Conservation (phyloP, 2,329 filamentous ascomycete genomes). For the Epichloe sibirici region DNA sequence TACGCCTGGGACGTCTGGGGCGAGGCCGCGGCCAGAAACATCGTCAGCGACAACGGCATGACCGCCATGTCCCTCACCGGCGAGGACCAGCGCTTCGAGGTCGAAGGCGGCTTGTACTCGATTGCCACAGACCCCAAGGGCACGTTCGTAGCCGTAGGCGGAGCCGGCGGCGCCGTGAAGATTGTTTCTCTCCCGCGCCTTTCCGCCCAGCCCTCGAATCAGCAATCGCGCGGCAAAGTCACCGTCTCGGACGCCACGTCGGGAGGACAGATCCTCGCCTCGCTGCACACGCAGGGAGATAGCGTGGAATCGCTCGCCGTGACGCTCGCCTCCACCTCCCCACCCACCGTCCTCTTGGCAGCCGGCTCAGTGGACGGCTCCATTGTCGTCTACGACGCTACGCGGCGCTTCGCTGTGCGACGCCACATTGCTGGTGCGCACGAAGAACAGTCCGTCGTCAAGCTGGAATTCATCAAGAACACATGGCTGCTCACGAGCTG, state of each 20-base stretch:
- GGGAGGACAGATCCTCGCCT: constrained; percentile 59
- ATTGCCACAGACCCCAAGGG: constrained; percentile 73
- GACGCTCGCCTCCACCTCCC: constrained; percentile 23
- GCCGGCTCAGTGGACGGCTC: constrained; percentile 60
- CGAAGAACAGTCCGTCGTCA: constrained; percentile 81
- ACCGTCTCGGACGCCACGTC: constrained; percentile 23
- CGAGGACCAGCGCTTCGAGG: constrained; percentile 77
- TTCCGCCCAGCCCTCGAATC: constrained; percentile 13
- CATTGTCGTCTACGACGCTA: constrained; percentile 78
- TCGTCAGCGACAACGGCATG: constrained; percentile 40
- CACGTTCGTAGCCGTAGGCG: constrained; percentile 72
- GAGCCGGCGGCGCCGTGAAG: constrained; percentile 75
- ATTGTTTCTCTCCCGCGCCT: constrained; percentile 71
- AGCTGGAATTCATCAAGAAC: constrained; percentile 70
- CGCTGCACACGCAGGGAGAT: constrained; percentile 63
- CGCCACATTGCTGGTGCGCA: constrained; percentile 72
- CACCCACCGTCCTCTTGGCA: constrained; percentile 44
- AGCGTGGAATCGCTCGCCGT: constrained; percentile 69
- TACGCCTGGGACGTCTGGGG: constrained; percentile 92
- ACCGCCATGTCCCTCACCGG: constrained; percentile 67
- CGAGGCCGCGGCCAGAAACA: constrained; percentile 48
- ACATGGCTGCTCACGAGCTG: constrained; percentile 69
- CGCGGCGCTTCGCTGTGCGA: constrained; percentile 76
- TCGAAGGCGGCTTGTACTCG: constrained; percentile 84
- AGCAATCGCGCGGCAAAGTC: constrained; percentile 17